Conservation (phyloP, 129 eudicot species). For the Oenanthe sinensis region DNA sequence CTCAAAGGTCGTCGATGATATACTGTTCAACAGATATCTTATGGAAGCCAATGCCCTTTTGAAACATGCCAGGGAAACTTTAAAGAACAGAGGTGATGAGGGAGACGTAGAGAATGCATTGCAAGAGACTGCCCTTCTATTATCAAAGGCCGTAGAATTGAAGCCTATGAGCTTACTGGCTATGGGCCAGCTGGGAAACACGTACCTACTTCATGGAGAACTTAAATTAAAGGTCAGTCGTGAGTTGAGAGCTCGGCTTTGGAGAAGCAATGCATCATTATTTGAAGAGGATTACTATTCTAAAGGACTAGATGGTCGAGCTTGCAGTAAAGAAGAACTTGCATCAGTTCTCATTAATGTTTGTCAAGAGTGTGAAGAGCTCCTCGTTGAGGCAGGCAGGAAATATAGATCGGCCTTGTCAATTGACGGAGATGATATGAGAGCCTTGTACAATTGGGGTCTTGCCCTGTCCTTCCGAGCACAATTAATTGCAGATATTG, state of each 20-base stretch:
- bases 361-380: constrained; percentile 96
- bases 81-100: constrained; percentile 42
- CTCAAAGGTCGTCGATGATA: constrained; percentile 45
- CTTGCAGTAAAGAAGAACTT: constrained; percentile 42
- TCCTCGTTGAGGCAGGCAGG: constrained; percentile 85
- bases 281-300: constrained; percentile 16
- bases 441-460: constrained; percentile 98
- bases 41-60: constrained; percentile 58
- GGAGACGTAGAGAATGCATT: constrained; percentile 49
- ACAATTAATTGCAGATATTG: constrained; percentile 89
- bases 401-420: constrained; percentile 75
- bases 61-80: constrained; percentile 62
- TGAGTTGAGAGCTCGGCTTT: constrained; percentile 52
- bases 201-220: constrained; percentile 95
- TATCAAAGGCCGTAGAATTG: constrained; percentile 62
- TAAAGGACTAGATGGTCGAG: constrained; percentile 20
- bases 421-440: constrained; percentile 84
- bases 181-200: constrained; percentile 88
- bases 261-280: constrained; percentile 26
- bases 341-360: constrained; percentile 52
- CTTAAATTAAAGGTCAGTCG: constrained; percentile 63
- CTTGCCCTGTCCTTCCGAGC: constrained; percentile 91
- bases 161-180: constrained; percentile 97
- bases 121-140: constrained; percentile 48
- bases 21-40: constrained; percentile 47